Percentiles rank a stretch among this genome's conserved stretches.
phyloP scores from a whole-genome alignment of 2,329 filamentous ascomycete genomes.

The Fusarium veterinarium region DNA sequence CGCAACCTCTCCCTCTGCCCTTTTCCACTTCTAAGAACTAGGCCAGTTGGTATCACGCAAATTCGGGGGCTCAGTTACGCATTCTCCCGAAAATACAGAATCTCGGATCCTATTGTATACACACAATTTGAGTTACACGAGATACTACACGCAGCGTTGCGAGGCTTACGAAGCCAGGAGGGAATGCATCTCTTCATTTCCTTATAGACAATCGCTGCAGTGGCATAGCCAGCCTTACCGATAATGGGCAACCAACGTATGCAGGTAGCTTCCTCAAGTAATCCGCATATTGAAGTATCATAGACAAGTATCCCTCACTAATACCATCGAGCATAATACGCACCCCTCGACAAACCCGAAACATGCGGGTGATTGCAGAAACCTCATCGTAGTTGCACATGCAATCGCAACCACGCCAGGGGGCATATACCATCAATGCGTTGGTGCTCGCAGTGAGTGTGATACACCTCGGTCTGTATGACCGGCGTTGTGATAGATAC shows the following conservation, averaged over 20 bases:
- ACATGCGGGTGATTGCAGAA: background rate
- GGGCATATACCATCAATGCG: background rate
- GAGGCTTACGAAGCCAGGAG: background rate
- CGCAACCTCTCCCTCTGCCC: background rate
- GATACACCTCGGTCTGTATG: background rate
- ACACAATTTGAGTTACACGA: background rate
- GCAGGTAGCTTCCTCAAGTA: background rate
- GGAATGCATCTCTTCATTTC: background rate
- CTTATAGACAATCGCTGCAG: background rate
- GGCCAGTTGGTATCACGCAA: background rate
- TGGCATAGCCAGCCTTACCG: accelerated
- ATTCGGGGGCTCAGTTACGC: background rate
- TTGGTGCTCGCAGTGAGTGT: background rate
- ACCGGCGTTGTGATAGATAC: background rate
- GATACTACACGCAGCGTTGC: background rate
- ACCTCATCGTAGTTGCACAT: background rate
- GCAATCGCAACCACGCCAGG: background rate
- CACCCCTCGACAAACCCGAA: background rate
- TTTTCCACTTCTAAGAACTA: background rate
- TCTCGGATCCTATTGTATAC: too few species aligned
- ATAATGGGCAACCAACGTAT: background rate
- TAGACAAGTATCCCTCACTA: background rate
- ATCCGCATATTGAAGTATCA: background rate
- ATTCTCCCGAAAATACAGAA: background rate
- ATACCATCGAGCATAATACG: background rate